Base-by-base conservation (phyloP, 805 yeast genomes). In the Wilhelminamyces savonicus region DNA sequence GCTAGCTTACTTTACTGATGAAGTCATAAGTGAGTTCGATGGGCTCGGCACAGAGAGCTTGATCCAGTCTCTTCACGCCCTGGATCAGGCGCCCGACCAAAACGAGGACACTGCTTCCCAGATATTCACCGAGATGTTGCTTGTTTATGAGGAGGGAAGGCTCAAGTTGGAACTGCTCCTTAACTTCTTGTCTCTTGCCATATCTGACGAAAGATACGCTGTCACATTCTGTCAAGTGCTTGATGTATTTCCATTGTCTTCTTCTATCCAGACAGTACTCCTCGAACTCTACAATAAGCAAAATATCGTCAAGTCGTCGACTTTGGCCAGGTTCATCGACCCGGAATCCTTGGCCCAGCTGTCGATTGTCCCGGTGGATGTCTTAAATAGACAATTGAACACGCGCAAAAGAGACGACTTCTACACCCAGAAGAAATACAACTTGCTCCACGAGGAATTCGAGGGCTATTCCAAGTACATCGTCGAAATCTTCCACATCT, bases 381-480 rank as follows among this genome's bases (percentile, higher is more conserved):
- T 44, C 21, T 53, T 69, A 23, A 64, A 54, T 9, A 62, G 58
- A 17, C 55, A 58, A 23, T 43, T 63, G 43, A 56, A 62, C 41
- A 44, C 58, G 28, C 34, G 50, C 29, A 43, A 57, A 48, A 36
- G 71, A 52, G 59, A 72, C 46, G 57, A 66, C 50, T 45, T 57
- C 43, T 61, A 62, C 49, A 60, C 76, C 31, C 62, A 75, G 36
- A 66, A 66, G 46, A 74, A 78, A 39, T 85, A 63, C 56, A 81
- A 82, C 34, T 58, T 86, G 12, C 44, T 84, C 6, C 73, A 76
- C 28, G 95, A 88, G 51, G 82, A 82, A 37, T 61, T 76, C 15
- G 86, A 81, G 46, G 97, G 96, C 1, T 87, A 74, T 53, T 54
- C 94, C 9, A 78, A 76, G 41, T 57, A 83, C 19, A 50, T 76